phyloP scores from a whole-genome alignment of 371 early-diverging fungal species.

The Chytridium lagenaria region DNA sequence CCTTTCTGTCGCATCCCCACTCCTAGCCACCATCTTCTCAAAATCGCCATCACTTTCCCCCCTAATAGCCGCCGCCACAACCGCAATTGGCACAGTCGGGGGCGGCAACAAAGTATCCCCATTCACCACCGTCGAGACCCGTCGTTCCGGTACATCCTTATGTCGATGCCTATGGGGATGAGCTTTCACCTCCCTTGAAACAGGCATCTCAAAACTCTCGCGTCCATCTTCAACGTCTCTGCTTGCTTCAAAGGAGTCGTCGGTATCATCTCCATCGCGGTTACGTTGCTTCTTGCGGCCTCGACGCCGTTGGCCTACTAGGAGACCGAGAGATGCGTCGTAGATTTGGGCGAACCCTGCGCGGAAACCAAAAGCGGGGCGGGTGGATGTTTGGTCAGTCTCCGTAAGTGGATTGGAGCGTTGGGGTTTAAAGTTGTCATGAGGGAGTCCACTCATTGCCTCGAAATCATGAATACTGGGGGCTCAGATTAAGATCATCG shows the following conservation, averaged over 20 bases:
- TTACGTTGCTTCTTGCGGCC: background rate
- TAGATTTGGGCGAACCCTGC: background rate
- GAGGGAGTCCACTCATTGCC: too few relatives aligned
- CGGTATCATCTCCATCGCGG: background rate
- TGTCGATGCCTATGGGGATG: background rate
- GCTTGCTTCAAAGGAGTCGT: background rate
- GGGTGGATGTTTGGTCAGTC: background rate
- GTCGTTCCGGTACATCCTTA: background rate
- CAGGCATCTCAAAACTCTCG: background rate
- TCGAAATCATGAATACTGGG: too few relatives aligned
- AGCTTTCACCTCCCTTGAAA: background rate
- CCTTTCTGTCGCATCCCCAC: too few relatives aligned
- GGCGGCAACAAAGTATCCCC: background rate
- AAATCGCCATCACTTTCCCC: background rate
- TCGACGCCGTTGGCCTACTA: background rate
- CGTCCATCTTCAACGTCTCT: background rate
- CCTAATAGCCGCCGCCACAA: background rate
- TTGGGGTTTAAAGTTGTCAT: too few relatives aligned
- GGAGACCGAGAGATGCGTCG: background rate
- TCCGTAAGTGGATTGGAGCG: too few relatives aligned
- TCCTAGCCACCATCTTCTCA: background rate
- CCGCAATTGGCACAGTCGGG: background rate
- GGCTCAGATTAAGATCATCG: too few relatives aligned
- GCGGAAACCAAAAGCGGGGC: background rate
- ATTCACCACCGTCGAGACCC: background rate